A percentile compares a stretch with the other conserved stretches of the same genome.
These are phyloP conservation scores for Phaffomyces opuntiae DNA, from an alignment of 805 yeast species.

Conservation along the genomic window DNA sequence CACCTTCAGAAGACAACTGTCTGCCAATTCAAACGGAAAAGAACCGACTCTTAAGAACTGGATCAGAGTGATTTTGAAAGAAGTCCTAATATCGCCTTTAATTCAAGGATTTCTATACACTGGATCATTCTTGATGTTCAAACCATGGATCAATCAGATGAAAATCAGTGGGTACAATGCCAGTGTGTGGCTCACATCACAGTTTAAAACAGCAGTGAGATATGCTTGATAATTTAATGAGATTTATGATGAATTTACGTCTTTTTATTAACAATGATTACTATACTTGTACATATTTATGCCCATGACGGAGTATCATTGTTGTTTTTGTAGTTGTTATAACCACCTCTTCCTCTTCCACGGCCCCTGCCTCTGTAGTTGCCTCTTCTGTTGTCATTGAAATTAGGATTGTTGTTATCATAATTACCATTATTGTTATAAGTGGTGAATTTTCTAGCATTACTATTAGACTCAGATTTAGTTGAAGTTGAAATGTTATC, in stretches of 20 bases:
- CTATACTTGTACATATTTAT: neutral
- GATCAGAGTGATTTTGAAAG: slow-evolving; percentile 4
- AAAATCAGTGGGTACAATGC: slow-evolving; percentile 2
- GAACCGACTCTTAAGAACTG: neutral
- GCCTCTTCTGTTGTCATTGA: slow-evolving; percentile 1
- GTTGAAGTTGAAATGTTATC: slow-evolving; percentile 75
- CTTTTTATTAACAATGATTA: no score
- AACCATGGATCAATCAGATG: slow-evolving; percentile 6
- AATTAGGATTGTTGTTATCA: slow-evolving; percentile 10
- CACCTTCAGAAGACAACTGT: slow-evolving; percentile 4
- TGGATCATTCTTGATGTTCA: slow-evolving; percentile 1
- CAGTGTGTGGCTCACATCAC: neutral
- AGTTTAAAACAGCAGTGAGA: slow-evolving; percentile 7
- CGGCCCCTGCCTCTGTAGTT: slow-evolving; percentile 13
- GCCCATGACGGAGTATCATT: slow-evolving; percentile 5
- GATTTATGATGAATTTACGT: neutral
- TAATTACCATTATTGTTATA: slow-evolving; percentile 10
- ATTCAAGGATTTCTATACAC: slow-evolving; percentile 5
- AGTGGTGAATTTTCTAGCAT: slow-evolving; percentile 18
- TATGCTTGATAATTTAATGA: neutral
- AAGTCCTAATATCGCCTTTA: slow-evolving; percentile 7
- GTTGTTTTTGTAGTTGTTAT: neutral
- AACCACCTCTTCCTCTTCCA: slow-evolving; percentile 7
- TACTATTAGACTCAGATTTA: slow-evolving; percentile 25
- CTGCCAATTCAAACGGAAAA: neutral